Percentiles rank a stretch among this genome's conserved stretches.
Evolutionary conservation across 352 stramenopile genomes (phyloP).

Genomic region (Peronospora farinosa): DNA sequence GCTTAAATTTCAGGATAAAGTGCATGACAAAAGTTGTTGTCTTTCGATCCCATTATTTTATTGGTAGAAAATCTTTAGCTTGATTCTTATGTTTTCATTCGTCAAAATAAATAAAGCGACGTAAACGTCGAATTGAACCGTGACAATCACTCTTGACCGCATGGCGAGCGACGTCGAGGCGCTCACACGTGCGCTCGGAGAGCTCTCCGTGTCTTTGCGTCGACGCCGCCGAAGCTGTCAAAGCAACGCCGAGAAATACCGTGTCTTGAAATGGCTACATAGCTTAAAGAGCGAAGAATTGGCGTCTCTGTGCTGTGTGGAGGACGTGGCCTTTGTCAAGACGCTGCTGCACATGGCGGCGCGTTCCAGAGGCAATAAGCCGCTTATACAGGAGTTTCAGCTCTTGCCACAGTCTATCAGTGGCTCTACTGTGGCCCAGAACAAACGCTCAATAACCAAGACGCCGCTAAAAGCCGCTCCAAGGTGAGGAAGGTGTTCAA

Average conservation of each 20-base stretch:
- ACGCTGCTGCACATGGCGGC: conserved; percentile 65
- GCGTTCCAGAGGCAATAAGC: conserved; percentile 10
- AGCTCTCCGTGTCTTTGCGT: conserved; percentile 44
- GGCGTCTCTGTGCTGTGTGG: conserved; percentile 54
- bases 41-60: background rate
- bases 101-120: conserved; percentile 9
- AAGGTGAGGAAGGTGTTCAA: conserved; percentile 13
- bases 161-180: conserved; percentile 23
- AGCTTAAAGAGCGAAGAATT: conserved; percentile 36
- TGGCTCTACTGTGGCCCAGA: background rate
- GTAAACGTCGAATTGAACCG: conserved; percentile 13
- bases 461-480: conserved; percentile 4
- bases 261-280: conserved; percentile 49
- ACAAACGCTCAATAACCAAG: conserved; percentile 13
- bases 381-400: conserved; percentile 46
- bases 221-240: conserved; percentile 8
- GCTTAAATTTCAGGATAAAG: conserved; percentile 4
- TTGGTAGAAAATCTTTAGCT: conserved; percentile 7
- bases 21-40: no score
- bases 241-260: conserved; percentile 27
- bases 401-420: conserved; percentile 23
- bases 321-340: conserved; percentile 70
- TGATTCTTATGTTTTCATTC: conserved; percentile 1
- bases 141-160: conserved; percentile 13
- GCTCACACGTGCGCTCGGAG: conserved; percentile 52